These are phyloP conservation scores for Trametes villosa DNA, from an alignment of 768 basidiomycete genomes.

Conservation along the genomic window DNA sequence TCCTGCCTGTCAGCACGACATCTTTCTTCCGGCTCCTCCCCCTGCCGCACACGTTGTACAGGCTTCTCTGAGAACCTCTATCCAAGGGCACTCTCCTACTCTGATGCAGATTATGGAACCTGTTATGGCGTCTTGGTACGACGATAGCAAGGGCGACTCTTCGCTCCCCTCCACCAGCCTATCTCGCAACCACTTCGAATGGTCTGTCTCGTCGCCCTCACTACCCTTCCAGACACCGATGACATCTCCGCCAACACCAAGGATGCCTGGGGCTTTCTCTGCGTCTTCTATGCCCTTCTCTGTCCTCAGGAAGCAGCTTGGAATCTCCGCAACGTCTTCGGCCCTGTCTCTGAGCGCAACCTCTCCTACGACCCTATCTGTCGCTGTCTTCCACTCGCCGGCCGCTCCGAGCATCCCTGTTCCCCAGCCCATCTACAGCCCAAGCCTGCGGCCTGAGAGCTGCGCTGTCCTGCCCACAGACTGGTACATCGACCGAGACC, in stretches of 20 bases:
- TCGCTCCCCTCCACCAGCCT: neutral
- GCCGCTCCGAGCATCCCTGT: conserved; percentile 10
- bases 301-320: conserved; percentile 15
- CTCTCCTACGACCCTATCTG: conserved; percentile 8
- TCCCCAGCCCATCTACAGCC: conserved; percentile 14
- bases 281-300: conserved; percentile 1
- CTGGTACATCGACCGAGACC: conserved; percentile 5
- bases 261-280: neutral
- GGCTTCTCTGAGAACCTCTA: neutral
- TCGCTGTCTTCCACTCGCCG: conserved; percentile 19
- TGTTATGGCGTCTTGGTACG: conserved; percentile 26
- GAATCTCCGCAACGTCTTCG: conserved; percentile 8
- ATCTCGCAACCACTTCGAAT: neutral
- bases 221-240: conserved; percentile 23
- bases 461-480: conserved; percentile 13
- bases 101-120: conserved; percentile 32
- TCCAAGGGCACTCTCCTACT: conserved; percentile 16
- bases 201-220: neutral
- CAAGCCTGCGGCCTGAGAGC: conserved; percentile 11
- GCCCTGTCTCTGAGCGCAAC: conserved; percentile 6
- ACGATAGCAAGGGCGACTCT: conserved; percentile 8
- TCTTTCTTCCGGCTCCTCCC: conserved; percentile 2
- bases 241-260: conserved; percentile 17
- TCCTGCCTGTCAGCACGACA: conserved; percentile 18
- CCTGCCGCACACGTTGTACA: neutral